A percentile compares a stretch with the other conserved stretches of the same genome.
phyloP scores from a whole-genome alignment of 176 grass and related monocot genomes.

The Musa acuminata region DNA sequence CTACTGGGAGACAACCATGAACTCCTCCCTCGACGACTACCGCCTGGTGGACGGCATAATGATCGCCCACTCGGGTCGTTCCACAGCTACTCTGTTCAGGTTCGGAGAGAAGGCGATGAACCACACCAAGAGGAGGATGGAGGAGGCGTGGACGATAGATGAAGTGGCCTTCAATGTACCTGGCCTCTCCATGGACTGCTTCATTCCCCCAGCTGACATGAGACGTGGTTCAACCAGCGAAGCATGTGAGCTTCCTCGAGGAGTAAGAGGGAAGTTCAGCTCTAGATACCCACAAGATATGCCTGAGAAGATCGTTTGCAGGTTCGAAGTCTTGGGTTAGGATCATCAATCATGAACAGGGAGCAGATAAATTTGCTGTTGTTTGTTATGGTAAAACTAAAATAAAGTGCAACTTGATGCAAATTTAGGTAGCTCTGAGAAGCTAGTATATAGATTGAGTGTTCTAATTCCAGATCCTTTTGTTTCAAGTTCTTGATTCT shows the following conservation, averaged over 20 bases:
- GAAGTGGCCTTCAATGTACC: conserved; percentile 5
- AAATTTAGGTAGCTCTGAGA: too few species aligned
- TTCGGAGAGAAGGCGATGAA: not conserved
- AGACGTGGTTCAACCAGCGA: not conserved
- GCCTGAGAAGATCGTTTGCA: not conserved
- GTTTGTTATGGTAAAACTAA: not conserved
- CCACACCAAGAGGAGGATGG: conserved; percentile 9
- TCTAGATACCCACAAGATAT: not conserved
- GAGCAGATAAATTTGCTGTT: not conserved
- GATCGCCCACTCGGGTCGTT: conserved; percentile 5
- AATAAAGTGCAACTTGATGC: too few species aligned
- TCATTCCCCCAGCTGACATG: conserved; percentile 12
- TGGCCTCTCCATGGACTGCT: not conserved
- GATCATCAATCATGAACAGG: not conserved
- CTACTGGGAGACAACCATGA: conserved; percentile 29
- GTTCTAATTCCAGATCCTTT: too few species aligned
- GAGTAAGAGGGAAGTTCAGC: not conserved
- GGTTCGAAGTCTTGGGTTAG: not conserved
- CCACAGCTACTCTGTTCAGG: conserved; percentile 1
- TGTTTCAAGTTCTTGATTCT: too few species aligned
- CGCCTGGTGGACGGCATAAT: conserved; percentile 3
- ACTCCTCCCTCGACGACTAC: conserved; percentile 7
- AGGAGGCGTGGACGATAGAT: conserved; percentile 2
- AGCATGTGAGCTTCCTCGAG: not conserved
- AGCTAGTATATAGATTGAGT: too few species aligned